Evolutionary conservation across 176 grass and related monocot species (phyloP).

Genomic region (Carex pumila): DNA sequence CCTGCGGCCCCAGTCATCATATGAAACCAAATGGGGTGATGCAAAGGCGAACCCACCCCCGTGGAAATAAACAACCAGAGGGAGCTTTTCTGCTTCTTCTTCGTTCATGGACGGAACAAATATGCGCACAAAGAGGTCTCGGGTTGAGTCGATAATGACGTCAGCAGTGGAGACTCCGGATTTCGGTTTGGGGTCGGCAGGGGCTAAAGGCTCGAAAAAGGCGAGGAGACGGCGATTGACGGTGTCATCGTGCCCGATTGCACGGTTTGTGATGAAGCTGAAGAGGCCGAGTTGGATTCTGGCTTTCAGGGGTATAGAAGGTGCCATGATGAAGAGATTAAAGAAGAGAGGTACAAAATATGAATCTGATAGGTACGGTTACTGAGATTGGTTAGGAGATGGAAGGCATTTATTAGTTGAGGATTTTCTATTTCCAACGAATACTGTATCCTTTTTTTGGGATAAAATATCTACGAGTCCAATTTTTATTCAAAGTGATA

Average conservation of each 20-base stretch:
- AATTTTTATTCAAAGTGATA: no score
- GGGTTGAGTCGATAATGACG: constrained; percentile 28
- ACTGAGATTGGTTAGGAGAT: not conserved
- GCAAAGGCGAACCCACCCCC: constrained; percentile 45
- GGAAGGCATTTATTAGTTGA: not conserved
- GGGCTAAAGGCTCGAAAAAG: constrained; percentile 5
- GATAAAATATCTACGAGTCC: no score
- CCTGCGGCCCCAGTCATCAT: constrained; percentile 34
- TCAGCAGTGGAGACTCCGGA: constrained; percentile 36
- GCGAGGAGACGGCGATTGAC: constrained; percentile 40
- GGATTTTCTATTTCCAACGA: no score
- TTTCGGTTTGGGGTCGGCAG: constrained; percentile 18
- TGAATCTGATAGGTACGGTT: not conserved
- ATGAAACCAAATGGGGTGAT: constrained; percentile 1
- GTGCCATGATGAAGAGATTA: not conserved
- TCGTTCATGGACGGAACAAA: constrained; percentile 13
- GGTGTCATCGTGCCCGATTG: constrained; percentile 31
- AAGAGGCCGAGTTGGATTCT: not conserved
- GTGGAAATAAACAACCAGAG: constrained; percentile 63
- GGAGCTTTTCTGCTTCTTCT: not conserved
- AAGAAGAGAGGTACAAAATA: not conserved
- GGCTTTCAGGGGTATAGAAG: not conserved
- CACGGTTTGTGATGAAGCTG: not conserved
- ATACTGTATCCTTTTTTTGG: not conserved
- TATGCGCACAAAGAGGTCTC: constrained; percentile 36